Base-by-base conservation (phyloP, 2,329 filamentous ascomycete species). In the Fusarium sp. region DNA sequence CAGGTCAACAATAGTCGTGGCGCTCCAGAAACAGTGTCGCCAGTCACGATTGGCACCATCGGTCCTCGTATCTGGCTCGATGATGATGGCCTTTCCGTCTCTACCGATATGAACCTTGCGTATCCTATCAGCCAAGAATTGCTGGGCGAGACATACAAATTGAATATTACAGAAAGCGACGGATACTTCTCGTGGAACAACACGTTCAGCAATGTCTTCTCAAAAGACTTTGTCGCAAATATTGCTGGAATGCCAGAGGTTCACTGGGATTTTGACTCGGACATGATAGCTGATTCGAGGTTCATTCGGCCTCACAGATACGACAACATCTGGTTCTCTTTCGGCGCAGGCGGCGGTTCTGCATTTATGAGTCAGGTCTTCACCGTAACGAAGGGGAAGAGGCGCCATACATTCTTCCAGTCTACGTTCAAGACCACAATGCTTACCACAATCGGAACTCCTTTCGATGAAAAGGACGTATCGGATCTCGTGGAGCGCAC, bases 1-100 rank as follows among this genome's bases (percentile, higher is more conserved):
- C 20, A 65, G 15, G 58, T 72, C 2, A n/a, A 9, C 1, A 65
- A 65, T 3, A 13, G 13, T 9, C 6, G 29, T 2, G 60, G 55
- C 3, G 18, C 16, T 1, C 64, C 69, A 5, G 13, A 69, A 8
- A 12, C 68, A 12, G 48, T 58, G 0, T 2, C 22, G 2, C 56
- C 51, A 38, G 6, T 57, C 62, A 6, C 40, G 15, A 38, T 8
- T 30, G 13, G 2, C 18, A 16, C n/a, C 2, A 22, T 45, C 0
- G 69, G 52, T 6, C 61, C 69, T 29, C 69, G 69, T 2, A 45
- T 72, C 29, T 72, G 69, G 69, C 53, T 72, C 12, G 69, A 72
- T 15, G 20, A 34, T 3, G 24, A 59, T 0, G 69, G 69, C 0
- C 44, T 72, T 3, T 72, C 69, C 0, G 55, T 72, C 3, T 71